phyloP scores from a whole-genome alignment of 257 asterid species.

The Solanum lycopersicoides region DNA sequence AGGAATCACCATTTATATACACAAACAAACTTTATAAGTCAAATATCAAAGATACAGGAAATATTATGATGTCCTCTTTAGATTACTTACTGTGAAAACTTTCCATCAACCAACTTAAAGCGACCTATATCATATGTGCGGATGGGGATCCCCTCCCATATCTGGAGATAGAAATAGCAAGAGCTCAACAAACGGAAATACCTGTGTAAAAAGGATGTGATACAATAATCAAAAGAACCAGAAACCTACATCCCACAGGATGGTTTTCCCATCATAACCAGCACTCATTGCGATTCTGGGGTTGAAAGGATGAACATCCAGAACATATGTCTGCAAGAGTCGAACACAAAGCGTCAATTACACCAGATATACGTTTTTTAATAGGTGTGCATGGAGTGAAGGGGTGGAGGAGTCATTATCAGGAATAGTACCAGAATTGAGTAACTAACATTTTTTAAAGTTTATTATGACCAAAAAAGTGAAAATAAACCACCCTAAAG shows the following conservation, averaged over 20 bases:
- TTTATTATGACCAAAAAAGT: background rate
- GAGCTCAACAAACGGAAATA: background rate
- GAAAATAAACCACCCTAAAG: background rate
- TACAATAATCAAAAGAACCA: conserved; percentile 9
- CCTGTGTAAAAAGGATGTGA: background rate
- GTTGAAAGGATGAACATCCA: conserved; percentile 98
- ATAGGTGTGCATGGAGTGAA: background rate
- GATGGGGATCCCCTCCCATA: conserved; percentile 95
- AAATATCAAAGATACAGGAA: background rate
- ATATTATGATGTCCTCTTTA: background rate
- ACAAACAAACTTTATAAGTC: background rate
- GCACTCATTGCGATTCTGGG: conserved; percentile 99
- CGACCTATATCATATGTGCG: conserved; percentile 74
- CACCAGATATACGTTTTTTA: background rate
- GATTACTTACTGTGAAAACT: conserved; percentile 85
- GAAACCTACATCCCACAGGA: conserved; percentile 93
- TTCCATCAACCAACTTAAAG: conserved; percentile 93
- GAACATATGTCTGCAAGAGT: conserved; percentile 72
- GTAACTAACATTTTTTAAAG: background rate
- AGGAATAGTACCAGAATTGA: background rate
- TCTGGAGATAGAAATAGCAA: conserved; percentile 33
- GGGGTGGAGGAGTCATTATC: background rate
- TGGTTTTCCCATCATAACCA: conserved; percentile 98
- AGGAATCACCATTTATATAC: background rate
- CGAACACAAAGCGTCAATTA: conserved; percentile 4